Conservation (phyloP, 768 basidiomycete genomes). For the Calocybe gangraenosa region DNA sequence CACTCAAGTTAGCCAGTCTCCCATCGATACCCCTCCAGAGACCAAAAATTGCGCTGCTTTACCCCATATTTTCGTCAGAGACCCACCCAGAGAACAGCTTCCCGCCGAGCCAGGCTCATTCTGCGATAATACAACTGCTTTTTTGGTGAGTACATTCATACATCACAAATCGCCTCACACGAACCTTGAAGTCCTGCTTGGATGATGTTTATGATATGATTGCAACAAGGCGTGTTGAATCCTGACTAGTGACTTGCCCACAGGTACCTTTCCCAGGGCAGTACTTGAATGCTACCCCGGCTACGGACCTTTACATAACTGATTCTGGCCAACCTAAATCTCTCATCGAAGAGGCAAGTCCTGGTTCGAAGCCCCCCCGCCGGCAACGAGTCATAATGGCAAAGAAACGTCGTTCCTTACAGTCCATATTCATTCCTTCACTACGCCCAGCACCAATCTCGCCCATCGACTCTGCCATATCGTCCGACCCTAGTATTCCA, state of each 20-base stretch:
- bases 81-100: conserved; percentile 27
- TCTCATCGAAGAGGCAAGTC: conserved; percentile 2
- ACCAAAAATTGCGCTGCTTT: background rate
- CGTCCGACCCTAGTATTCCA: no score
- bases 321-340: conserved; percentile 6
- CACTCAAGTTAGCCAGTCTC: no score
- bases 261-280: conserved; percentile 18
- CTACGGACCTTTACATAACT: conserved; percentile 15
- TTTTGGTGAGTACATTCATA: conserved; percentile 24
- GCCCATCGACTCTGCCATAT: conserved; percentile 18
- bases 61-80: conserved; percentile 21
- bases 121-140: conserved; percentile 15
- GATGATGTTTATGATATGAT: conserved; percentile 1
- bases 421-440: conserved; percentile 46
- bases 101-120: conserved; percentile 16
- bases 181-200: conserved; percentile 5
- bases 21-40: no score
- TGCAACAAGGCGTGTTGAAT: conserved; percentile 13
- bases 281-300: conserved; percentile 5
- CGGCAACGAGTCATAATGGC: conserved; percentile 29
- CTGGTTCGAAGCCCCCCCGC: conserved; percentile 6
- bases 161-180: conserved; percentile 8
- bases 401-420: conserved; percentile 50
- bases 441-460: conserved; percentile 33
- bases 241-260: conserved; percentile 14